phyloP scores from a whole-genome alignment of 2,329 filamentous ascomycete species.

The Microsporum ferrugineum region DNA sequence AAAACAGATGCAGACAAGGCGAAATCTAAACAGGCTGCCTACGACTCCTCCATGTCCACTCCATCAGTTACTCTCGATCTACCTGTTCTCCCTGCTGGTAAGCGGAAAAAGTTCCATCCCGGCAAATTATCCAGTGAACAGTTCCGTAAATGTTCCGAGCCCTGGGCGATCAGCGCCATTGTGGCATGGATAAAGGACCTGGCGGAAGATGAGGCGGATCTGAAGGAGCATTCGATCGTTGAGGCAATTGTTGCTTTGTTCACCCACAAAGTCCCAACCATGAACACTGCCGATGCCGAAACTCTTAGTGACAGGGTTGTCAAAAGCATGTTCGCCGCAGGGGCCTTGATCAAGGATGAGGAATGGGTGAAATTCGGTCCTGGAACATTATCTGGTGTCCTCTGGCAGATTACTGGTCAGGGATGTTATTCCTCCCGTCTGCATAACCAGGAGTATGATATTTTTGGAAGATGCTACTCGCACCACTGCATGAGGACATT shows the following conservation, averaged over 20 bases:
- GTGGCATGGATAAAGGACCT: slow-evolving; percentile 77
- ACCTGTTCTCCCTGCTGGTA: slow-evolving; percentile 67
- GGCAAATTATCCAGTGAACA: slow-evolving; percentile 70
- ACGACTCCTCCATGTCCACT: slow-evolving; percentile 14
- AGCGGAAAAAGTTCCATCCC: slow-evolving; percentile 73
- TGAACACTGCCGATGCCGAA: slow-evolving; percentile 97
- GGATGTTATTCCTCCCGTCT: slow-evolving; percentile 84
- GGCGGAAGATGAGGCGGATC: slow-evolving; percentile 80
- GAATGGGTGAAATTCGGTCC: slow-evolving; percentile 94
- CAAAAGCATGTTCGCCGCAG: slow-evolving; percentile 64
- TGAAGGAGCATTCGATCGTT: slow-evolving; percentile 72
- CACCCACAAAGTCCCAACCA: slow-evolving; percentile 88
- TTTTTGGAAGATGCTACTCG: slow-evolving; percentile 74
- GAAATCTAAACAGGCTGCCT: slow-evolving; percentile 38
- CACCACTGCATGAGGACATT: slow-evolving; percentile 86
- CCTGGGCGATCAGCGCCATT: slow-evolving; percentile 87
- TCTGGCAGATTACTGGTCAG: slow-evolving; percentile 83
- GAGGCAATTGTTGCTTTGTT: slow-evolving; percentile 84
- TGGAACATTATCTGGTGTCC: slow-evolving; percentile 70
- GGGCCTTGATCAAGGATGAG: slow-evolving; percentile 73
- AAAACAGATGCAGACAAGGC: slow-evolving; percentile 78
- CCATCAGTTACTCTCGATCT: slow-evolving; percentile 60
- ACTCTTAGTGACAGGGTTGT: slow-evolving; percentile 68
- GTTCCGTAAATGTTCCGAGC: slow-evolving; percentile 73
- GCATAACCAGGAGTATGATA: slow-evolving; percentile 51